Evolutionary conservation across 495 filamentous ascomycete species (phyloP), one percentile per base, ranked within the genome.

Genomic region (Podospora appendiculata): DNA sequence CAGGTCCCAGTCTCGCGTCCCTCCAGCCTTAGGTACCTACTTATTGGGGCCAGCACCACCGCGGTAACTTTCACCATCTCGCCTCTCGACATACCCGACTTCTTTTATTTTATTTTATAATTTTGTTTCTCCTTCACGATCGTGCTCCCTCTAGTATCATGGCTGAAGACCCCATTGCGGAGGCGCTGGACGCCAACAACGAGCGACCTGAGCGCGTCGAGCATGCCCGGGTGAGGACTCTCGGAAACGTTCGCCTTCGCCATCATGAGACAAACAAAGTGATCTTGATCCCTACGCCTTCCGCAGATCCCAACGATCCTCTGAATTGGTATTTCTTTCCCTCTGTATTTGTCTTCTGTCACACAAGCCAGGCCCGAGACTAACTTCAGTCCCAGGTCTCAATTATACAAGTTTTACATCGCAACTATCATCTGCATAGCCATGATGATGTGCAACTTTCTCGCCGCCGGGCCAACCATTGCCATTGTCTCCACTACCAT

Each of bases 271-370:
- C 74, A 14, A 71, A 76, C 61, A 66, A 66, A 51, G 62, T 71
- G 49, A 71, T 85, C 35, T 57, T 84, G 33, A 71, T 84, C 43
- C 82, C 82, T 2, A 68, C 74, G 1, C 82, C 81, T 1, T 83
- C 79, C 0, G 60, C 68, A 39, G 79, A 86, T 50, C 81, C 80
- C 4, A 78, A 83, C 55, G 81, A 84, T 58, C 82, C 81, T 13
- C 62, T 85, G 41, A 83, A 81, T 50, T 72, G 68, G 68, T 70
- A 61, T 25, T 50, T 55, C 8, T 50, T 55, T 8, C 13, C 18
- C 19, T 50, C n/a, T 18, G 10, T 14, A 11, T 12, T 16, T n/a
- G 14, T 41, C 25, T 17, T 7, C 1, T 4, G 14, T 19, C 6
- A 8, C 5, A 32, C 10, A 43, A 14, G 48, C 3, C 13, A 33